phyloP scores from a whole-genome alignment of 1,284 basidiomycete species.

The Cutaneotrichosporon sp. region DNA sequence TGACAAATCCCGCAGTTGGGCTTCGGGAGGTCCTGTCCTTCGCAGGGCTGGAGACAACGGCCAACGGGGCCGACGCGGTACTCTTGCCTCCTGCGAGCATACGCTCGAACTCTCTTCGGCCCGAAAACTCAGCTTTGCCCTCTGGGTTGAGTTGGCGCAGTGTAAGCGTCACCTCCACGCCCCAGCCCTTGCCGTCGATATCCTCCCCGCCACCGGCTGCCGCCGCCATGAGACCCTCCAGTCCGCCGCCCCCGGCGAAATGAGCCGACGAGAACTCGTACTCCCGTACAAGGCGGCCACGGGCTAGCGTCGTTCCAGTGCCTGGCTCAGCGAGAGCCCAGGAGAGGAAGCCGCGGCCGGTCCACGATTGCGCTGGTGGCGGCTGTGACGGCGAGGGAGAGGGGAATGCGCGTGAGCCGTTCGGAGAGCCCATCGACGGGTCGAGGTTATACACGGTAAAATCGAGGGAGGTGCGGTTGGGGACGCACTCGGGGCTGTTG shows the following conservation, averaged over 20 bases:
- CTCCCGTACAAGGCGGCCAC: conserved; percentile 35
- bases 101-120: conserved; percentile 34
- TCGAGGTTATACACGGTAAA: conserved; percentile 46
- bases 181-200: conserved; percentile 41
- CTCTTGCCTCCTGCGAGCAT: conserved; percentile 27
- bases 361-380: conserved; percentile 19
- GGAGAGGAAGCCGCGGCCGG: conserved; percentile 42
- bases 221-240: conserved; percentile 42
- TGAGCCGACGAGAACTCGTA: conserved; percentile 35
- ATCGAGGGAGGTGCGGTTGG: conserved; percentile 31
- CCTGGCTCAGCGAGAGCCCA: conserved; percentile 35
- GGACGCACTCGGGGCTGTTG: conserved; percentile 42
- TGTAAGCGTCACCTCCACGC: conserved; percentile 39
- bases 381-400: background rate
- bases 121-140: conserved; percentile 34
- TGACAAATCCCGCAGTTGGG: conserved; percentile 11
- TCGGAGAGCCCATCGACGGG: conserved; percentile 15
- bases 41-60: conserved; percentile 11
- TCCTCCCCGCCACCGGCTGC: conserved; percentile 19
- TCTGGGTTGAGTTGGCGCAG: conserved; percentile 39
- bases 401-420: conserved; percentile 8
- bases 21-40: too few species aligned
- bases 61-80: conserved; percentile 10
- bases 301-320: conserved; percentile 30
- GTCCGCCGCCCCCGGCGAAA: conserved; percentile 32